These are phyloP conservation scores for Firmiana major DNA, from an alignment of 345 rosid species.

Conservation along the genomic window DNA sequence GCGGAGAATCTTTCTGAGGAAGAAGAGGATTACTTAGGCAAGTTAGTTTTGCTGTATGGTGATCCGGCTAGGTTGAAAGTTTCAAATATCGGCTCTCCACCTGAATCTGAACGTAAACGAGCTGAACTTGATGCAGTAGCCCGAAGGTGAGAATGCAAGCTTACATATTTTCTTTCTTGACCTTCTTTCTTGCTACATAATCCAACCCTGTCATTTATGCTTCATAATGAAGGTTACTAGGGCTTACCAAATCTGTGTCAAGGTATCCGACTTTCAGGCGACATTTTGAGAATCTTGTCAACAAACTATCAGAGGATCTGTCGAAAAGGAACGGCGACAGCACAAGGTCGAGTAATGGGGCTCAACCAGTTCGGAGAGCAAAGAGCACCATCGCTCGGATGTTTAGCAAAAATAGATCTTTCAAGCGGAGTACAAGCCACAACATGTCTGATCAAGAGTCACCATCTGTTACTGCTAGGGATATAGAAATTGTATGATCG, in stretches of 20 bases:
- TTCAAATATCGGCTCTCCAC: conserved; percentile 44
- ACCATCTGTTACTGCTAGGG: conserved; percentile 26
- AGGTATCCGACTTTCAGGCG: conserved; percentile 83
- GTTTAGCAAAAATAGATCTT: conserved; percentile 56
- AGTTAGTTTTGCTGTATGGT: conserved; percentile 60
- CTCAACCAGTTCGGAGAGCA: conserved; percentile 40
- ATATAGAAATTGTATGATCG: conserved; percentile 36
- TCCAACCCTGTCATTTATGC: background rate
- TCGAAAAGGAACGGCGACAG: conserved; percentile 43
- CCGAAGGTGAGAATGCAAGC: conserved; percentile 58
- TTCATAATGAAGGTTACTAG: conserved; percentile 53
- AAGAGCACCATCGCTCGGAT: conserved; percentile 52
- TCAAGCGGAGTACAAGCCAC: conserved; percentile 46
- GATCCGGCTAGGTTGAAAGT: conserved; percentile 55
- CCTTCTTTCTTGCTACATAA: background rate
- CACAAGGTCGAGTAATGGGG: conserved; percentile 19
- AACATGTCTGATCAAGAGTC: conserved; percentile 53
- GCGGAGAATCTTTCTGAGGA: conserved; percentile 61
- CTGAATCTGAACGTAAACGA: conserved; percentile 63
- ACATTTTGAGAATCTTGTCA: conserved; percentile 50
- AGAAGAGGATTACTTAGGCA: conserved; percentile 82
- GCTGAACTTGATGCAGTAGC: conserved; percentile 94
- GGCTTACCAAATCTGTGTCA: conserved; percentile 72
- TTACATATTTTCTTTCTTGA: background rate
- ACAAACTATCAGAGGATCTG: conserved; percentile 54